Percentiles rank a stretch among this genome's conserved stretches.
Conservation (phyloP, 345 rosid genomes). For the Boechera stricta region DNA sequence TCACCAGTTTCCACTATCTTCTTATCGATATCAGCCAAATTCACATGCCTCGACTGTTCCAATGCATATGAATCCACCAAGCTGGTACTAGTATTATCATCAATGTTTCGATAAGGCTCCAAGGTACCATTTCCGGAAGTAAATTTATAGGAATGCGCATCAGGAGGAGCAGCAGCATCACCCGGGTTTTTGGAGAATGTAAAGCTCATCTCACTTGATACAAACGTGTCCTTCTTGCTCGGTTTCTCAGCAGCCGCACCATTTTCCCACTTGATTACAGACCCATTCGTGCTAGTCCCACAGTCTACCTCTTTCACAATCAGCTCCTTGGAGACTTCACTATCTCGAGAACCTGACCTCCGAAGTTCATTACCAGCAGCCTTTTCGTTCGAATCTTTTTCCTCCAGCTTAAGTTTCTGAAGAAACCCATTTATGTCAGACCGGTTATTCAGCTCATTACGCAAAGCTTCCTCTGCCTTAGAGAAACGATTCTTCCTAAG, state of each 20-base stretch:
- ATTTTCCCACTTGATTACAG: constrained; percentile 65
- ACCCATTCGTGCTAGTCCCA: constrained; percentile 66
- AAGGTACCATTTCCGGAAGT: constrained; percentile 55
- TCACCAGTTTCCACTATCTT: constrained; percentile 59
- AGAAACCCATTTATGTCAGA: constrained; percentile 82
- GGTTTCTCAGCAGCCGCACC: constrained; percentile 47
- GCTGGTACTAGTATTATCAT: constrained; percentile 42
- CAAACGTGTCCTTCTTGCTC: constrained; percentile 51
- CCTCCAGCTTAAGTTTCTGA: constrained; percentile 65
- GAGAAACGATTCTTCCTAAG: constrained; percentile 76
- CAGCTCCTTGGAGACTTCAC: constrained; percentile 75
- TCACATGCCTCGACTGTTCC: constrained; percentile 51
- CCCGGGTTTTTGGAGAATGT: constrained; percentile 61
- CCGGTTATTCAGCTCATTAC: constrained; percentile 69
- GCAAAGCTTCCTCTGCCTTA: constrained; percentile 95
- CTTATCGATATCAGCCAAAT: constrained; percentile 46
- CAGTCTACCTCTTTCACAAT: constrained; percentile 91
- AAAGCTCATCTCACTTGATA: constrained; percentile 54
- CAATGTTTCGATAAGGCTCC: constrained; percentile 52
- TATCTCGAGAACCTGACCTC: constrained; percentile 53
- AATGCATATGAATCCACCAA: constrained; percentile 45
- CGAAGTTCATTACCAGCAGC: constrained; percentile 39
- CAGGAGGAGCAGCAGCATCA: constrained; percentile 57
- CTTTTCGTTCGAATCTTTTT: constrained; percentile 53
- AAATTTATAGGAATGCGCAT: constrained; percentile 63